Percentiles rank a stretch among this genome's conserved stretches.
Evolutionary conservation across 2,329 filamentous ascomycete genomes (phyloP).

Genomic region (Trichoderma pleuroti): DNA sequence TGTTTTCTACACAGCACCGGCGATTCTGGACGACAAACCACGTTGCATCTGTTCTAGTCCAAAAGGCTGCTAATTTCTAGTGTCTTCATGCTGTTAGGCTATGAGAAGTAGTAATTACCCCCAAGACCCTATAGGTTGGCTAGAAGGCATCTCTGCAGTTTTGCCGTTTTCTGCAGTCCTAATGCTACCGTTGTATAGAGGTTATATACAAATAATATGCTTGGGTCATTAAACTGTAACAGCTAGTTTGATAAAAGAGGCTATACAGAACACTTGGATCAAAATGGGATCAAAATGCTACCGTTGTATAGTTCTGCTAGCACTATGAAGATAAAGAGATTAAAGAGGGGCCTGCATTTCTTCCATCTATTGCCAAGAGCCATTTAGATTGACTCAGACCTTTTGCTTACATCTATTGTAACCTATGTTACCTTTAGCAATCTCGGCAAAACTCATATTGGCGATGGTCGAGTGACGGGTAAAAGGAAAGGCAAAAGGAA

Average conservation of each 20-base stretch:
- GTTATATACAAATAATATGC: not conserved
- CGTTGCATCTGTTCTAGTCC: not conserved
- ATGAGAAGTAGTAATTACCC: not conserved
- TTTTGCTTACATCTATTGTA: not conserved
- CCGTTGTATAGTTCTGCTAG: not conserved
- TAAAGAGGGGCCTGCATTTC: not conserved
- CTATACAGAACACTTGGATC: not conserved
- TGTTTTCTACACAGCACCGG: not conserved
- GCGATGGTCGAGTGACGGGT: not conserved
- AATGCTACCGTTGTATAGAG: not conserved
- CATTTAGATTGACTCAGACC: not conserved
- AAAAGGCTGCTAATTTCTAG: not conserved
- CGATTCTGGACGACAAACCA: not conserved
- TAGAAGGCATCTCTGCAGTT: not conserved
- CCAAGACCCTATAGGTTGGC: slow-evolving; percentile 4
- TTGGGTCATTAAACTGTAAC: not conserved
- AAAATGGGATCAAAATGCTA: not conserved
- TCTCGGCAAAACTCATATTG: slow-evolving; percentile 10
- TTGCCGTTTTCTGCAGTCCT: not conserved
- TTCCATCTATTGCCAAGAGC: not conserved
- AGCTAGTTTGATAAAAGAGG: not conserved
- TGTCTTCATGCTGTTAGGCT: not conserved
- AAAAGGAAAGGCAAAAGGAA: not conserved
- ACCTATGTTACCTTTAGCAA: slow-evolving; percentile 2
- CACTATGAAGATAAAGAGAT: not conserved